These are phyloP conservation scores for Quercus berberidifolia DNA, from an alignment of 306 rosid species.

Conservation along the genomic window DNA sequence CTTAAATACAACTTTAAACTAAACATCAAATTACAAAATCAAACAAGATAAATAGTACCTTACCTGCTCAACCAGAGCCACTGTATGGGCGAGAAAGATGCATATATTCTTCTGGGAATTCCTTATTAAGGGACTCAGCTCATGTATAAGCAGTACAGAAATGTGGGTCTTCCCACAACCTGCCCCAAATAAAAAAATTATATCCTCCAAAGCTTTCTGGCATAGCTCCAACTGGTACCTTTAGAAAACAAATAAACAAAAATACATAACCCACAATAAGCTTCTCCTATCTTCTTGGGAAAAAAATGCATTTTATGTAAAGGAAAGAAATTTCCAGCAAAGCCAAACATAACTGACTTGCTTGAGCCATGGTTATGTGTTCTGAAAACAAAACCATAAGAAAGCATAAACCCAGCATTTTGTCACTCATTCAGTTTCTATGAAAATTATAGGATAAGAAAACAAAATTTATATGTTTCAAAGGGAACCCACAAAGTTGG, in stretches of 20 bases:
- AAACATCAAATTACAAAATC: neutral
- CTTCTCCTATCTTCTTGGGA: neutral
- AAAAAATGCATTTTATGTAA: neutral
- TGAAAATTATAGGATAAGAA: neutral
- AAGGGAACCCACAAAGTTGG: neutral
- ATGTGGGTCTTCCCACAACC: conserved; percentile 97
- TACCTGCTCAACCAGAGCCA: conserved; percentile 90
- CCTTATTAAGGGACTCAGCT: conserved; percentile 61
- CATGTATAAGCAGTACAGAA: conserved; percentile 42
- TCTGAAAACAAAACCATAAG: neutral
- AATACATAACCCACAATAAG: conserved; percentile 7
- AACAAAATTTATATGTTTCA: neutral
- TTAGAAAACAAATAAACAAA: conserved; percentile 2
- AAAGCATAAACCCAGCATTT: neutral
- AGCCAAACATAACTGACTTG: neutral
- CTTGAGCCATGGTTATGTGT: neutral
- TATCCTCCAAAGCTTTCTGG: conserved; percentile 73
- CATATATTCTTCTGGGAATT: conserved; percentile 64
- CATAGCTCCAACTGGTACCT: conserved; percentile 78
- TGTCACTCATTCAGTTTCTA: neutral
- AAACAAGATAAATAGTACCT: conserved; percentile 18
- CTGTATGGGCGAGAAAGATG: conserved; percentile 88
- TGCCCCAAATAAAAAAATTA: conserved; percentile 53
- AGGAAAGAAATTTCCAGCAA: neutral
- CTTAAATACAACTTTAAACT: neutral